Percentiles rank a stretch among this genome's conserved stretches.
Conservation (phyloP, 768 basidiomycete species). For the Pholiota molesta region DNA sequence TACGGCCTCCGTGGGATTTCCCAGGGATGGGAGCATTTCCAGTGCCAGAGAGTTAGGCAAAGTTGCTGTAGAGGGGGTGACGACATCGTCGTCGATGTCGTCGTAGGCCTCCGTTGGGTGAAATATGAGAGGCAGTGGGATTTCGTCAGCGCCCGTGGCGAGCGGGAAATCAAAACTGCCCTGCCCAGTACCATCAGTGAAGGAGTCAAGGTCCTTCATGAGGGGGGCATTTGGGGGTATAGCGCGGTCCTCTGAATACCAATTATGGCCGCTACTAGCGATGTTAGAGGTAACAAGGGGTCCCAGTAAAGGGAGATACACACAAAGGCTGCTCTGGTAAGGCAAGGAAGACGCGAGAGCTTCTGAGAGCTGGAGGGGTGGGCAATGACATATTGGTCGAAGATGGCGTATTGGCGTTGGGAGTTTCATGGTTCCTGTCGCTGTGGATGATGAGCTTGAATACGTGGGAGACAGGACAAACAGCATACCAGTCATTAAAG, state of each 20-base stretch:
- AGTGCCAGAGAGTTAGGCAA: conserved; percentile 35
- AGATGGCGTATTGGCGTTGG: conserved; percentile 26
- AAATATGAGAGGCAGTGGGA: conserved; percentile 30
- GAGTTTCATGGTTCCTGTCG: conserved; percentile 21
- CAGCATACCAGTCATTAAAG: conserved; percentile 26
- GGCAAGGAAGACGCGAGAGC: conserved; percentile 26
- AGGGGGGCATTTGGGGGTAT: conserved; percentile 45
- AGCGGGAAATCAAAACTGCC: conserved; percentile 55
- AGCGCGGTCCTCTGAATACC: conserved; percentile 24
- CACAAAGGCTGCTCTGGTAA: conserved; percentile 23
- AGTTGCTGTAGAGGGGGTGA: conserved; percentile 18
- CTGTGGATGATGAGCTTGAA: conserved; percentile 15
- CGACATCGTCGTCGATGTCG: conserved; percentile 15
- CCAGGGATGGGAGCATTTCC: conserved; percentile 30
- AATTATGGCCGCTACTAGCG: conserved; percentile 19
- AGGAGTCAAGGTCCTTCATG: conserved; percentile 59
- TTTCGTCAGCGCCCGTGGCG: conserved; percentile 36
- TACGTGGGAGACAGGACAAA: conserved; percentile 11
- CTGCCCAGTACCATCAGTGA: conserved; percentile 58
- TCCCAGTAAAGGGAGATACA: conserved; percentile 13
- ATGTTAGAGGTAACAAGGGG: conserved; percentile 15
- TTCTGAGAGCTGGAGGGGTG: conserved; percentile 29
- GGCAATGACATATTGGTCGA: conserved; percentile 28
- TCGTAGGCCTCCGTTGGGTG: conserved; percentile 23
- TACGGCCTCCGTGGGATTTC: conserved; percentile 27